phyloP scores from a whole-genome alignment of 106 monocot genomes.

The Acanthochlamys bracteata region DNA sequence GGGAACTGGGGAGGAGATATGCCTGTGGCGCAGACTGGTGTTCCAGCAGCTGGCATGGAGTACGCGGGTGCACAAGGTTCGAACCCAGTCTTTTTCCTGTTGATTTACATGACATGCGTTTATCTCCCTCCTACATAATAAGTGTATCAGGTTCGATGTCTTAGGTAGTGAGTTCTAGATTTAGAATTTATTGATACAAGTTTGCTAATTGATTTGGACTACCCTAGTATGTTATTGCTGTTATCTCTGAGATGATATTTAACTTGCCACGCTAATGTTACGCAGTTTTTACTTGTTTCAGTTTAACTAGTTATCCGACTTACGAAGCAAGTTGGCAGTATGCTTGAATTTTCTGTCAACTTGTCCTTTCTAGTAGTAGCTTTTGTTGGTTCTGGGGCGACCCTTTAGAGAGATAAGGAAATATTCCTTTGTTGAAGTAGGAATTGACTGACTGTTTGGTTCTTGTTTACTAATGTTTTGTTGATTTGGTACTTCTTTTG shows the following conservation, averaged over 20 bases:
- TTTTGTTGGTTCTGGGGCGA: neutral
- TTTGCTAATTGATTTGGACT: too few relatives aligned
- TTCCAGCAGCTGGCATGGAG: constrained; percentile 21
- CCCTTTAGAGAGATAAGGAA: constrained; percentile 7
- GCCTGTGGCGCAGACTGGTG: constrained; percentile 5
- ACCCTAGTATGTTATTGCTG: too few relatives aligned
- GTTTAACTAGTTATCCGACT: too few relatives aligned
- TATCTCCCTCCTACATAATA: constrained; percentile 1
- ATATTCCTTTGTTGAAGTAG: neutral
- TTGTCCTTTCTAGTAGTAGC: neutral
- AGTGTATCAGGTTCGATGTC: neutral
- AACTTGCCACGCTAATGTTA: too few relatives aligned
- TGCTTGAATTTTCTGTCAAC: too few relatives aligned
- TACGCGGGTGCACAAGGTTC: constrained; percentile 25
- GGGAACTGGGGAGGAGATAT: constrained; percentile 24
- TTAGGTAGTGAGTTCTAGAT: too few relatives aligned
- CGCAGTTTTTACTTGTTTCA: too few relatives aligned
- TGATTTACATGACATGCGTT: neutral
- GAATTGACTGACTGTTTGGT: neutral
- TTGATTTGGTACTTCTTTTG: neutral
- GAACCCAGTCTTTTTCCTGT: neutral
- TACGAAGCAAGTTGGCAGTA: too few relatives aligned
- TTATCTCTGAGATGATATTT: too few relatives aligned
- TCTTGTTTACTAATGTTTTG: neutral
- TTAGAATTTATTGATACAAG: too few relatives aligned